Percentiles rank a stretch among this genome's conserved stretches.
These are phyloP conservation scores for Rugonectria rugulosa DNA, from an alignment of 2,329 filamentous ascomycete genomes.

Conservation along the genomic window DNA sequence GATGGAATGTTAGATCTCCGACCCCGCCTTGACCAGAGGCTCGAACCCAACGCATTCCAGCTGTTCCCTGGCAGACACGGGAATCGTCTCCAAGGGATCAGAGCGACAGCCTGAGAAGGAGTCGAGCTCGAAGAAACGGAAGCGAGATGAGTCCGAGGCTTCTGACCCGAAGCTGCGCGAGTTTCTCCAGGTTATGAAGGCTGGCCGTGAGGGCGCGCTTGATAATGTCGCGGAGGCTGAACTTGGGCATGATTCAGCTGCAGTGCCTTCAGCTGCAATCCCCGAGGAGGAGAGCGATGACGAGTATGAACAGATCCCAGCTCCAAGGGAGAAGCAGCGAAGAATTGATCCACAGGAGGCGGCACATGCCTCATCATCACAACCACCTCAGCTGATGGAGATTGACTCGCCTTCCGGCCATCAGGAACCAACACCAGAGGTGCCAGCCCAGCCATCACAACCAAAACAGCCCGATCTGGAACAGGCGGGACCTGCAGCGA, in stretches of 20 bases:
- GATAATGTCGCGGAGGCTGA: constrained; percentile 41
- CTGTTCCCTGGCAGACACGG: constrained; percentile 23
- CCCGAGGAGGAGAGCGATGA: constrained; percentile 72
- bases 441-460: constrained; percentile 33
- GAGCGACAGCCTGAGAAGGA: constrained; percentile 41
- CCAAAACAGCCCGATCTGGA: constrained; percentile 31
- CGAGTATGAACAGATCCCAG: constrained; percentile 74
- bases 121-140: constrained; percentile 70
- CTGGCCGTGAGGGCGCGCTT: constrained; percentile 47
- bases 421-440: constrained; percentile 22
- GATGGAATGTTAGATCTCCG: constrained; percentile 55
- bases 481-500: constrained; percentile 53
- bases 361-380: constrained; percentile 25
- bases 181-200: constrained; percentile 83
- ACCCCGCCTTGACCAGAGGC: constrained; percentile 48
- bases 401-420: constrained; percentile 20
- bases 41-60: constrained; percentile 38
- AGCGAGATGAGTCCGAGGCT: constrained; percentile 64
- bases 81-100: constrained; percentile 24
- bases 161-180: constrained; percentile 84
- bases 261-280: constrained; percentile 45
- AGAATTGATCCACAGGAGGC: constrained; percentile 41
- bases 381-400: constrained; percentile 30
- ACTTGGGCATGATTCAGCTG: constrained; percentile 27
- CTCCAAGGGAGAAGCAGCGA: constrained; percentile 58